Conservation (phyloP, 2,329 filamentous ascomycete species). For the Phaeosphaeria sp. region DNA sequence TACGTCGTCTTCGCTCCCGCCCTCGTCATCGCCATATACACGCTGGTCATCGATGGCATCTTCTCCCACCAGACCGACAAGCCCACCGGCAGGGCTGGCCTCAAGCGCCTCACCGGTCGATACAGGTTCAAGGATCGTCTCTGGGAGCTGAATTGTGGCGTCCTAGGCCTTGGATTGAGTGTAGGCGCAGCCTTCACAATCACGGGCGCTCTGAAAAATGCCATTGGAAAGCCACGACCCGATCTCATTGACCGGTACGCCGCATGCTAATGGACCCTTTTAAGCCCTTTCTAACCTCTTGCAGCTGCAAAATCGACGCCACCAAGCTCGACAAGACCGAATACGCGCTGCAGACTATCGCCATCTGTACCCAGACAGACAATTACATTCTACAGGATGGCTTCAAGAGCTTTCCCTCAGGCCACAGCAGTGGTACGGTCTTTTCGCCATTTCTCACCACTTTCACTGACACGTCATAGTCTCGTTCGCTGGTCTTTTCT, state of each 20-base stretch:
- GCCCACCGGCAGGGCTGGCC: conserved; percentile 27
- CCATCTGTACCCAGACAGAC: conserved; percentile 60
- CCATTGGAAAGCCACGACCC: conserved; percentile 65
- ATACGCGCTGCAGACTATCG: conserved; percentile 28
- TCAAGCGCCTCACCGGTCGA: conserved; percentile 49
- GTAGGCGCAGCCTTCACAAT: conserved; percentile 64
- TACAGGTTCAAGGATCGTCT: conserved; percentile 63
- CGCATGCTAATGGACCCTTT: neutral
- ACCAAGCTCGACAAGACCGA: conserved; percentile 9
- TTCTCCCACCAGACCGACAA: conserved; percentile 58
- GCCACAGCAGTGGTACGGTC: conserved; percentile 60
- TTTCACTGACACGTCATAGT: conserved; percentile 47
- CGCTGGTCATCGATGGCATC: conserved; percentile 63
- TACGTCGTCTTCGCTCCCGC: conserved; percentile 59
- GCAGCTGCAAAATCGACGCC: conserved; percentile 27
- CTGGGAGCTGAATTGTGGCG: conserved; percentile 68
- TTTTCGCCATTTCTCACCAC: neutral
- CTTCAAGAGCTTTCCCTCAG: conserved; percentile 65
- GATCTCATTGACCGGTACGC: conserved; percentile 64
- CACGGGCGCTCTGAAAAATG: conserved; percentile 64
- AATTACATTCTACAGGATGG: conserved; percentile 62
- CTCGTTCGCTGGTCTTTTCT: conserved; percentile 65
- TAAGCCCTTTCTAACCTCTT: conserved; percentile 8
- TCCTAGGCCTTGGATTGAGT: conserved; percentile 62
- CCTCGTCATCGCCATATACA: conserved; percentile 61